Evolutionary conservation across 1,139 yeast species (phyloP).

Genomic region (Sugiyamaella grinbergsii): DNA sequence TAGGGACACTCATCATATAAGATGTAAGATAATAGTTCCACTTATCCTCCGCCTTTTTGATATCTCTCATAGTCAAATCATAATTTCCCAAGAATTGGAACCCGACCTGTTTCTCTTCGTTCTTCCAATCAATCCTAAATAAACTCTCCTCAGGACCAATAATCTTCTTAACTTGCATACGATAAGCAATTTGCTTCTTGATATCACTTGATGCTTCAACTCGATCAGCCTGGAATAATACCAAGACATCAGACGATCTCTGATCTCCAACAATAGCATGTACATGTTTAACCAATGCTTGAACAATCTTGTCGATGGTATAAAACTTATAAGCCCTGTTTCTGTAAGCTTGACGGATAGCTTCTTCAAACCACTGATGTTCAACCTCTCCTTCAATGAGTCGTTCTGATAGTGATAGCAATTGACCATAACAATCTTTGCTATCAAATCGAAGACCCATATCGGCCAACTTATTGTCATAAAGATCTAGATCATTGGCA

Average conservation of each 20-base stretch:
- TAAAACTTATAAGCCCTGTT: slow-evolving; percentile 90
- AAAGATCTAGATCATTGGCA: slow-evolving; percentile 83
- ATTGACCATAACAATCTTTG: slow-evolving; percentile 74
- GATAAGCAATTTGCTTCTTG: slow-evolving; percentile 84
- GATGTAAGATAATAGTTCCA: slow-evolving; percentile 95
- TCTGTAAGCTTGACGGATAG: slow-evolving; percentile 91
- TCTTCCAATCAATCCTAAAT: slow-evolving; percentile 81
- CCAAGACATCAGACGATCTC: slow-evolving; percentile 79
- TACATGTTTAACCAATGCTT: slow-evolving; percentile 85
- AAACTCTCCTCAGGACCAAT: slow-evolving; percentile 86
- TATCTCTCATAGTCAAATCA: slow-evolving; percentile 81
- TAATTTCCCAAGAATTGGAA: slow-evolving; percentile 85
- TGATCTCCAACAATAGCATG: slow-evolving; percentile 76
- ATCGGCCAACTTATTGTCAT: slow-evolving; percentile 80
- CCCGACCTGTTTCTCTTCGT: slow-evolving; percentile 54
- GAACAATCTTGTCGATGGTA: slow-evolving; percentile 91
- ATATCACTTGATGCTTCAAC: slow-evolving; percentile 57
- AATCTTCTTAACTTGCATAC: slow-evolving; percentile 81
- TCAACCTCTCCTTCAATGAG: slow-evolving; percentile 90
- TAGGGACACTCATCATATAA: slow-evolving; percentile 91
- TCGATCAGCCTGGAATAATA: slow-evolving; percentile 81
- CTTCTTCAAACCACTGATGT: slow-evolving; percentile 94
- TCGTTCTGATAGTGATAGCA: slow-evolving; percentile 68
- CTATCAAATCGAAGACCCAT: slow-evolving; percentile 70
- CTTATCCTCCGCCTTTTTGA: slow-evolving; percentile 70